phyloP scores from a whole-genome alignment of 2,329 filamentous ascomycete genomes.

The Curvularia verruculosa region DNA sequence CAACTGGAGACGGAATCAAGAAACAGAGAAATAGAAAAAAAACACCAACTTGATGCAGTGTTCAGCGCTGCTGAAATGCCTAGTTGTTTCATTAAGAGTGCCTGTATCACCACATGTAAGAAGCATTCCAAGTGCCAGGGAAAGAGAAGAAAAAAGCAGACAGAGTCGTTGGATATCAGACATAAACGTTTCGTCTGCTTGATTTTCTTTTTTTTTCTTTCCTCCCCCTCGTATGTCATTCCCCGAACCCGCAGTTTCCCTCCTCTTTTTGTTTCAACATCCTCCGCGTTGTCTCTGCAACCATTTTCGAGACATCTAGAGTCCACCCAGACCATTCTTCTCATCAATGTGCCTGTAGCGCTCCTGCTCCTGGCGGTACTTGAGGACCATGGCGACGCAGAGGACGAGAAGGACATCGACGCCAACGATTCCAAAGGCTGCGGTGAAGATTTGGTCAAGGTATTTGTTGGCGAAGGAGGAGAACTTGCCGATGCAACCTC shows the following conservation, averaged over 20 bases:
- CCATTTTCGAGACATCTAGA: constrained; percentile 22
- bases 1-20: background rate
- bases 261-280: constrained; percentile 16
- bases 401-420: constrained; percentile 70
- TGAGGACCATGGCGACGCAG: constrained; percentile 75
- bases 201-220: background rate
- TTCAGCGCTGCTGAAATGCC: constrained; percentile 9
- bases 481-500: constrained; percentile 72
- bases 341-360: constrained; percentile 81
- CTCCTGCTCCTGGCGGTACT: constrained; percentile 79
- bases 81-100: background rate
- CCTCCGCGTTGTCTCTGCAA: background rate
- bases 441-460: constrained; percentile 78
- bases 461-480: constrained; percentile 72
- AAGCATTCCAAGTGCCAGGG: background rate
- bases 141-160: background rate
- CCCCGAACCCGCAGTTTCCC: background rate
- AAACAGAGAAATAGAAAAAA: background rate
- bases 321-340: constrained; percentile 60
- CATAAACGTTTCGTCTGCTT: background rate
- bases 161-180: background rate
- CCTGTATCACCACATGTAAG: background rate
- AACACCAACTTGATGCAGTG: background rate
- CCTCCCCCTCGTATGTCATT: background rate
- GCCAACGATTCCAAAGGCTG: constrained; percentile 79